phyloP scores from a whole-genome alignment of 2,329 filamentous ascomycete genomes.

The Fusarium lateritium region DNA sequence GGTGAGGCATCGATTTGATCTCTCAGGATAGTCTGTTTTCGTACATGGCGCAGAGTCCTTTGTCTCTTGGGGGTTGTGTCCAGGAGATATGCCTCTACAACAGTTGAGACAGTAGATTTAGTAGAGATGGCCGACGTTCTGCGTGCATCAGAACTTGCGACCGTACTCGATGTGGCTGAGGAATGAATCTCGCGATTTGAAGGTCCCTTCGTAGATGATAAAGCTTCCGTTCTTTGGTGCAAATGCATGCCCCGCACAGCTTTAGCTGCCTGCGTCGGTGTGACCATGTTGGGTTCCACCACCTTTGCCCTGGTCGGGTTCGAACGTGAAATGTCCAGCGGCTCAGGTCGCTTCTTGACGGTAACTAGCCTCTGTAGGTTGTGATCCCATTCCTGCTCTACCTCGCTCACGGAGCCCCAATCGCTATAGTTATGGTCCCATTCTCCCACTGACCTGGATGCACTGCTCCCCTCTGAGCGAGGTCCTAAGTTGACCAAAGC shows the following conservation, averaged over 20 bases:
- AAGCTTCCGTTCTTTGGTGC: constrained; percentile 56
- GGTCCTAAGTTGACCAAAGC: constrained; percentile 61
- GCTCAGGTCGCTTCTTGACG: constrained; percentile 62
- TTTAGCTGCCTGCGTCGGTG: constrained; percentile 67
- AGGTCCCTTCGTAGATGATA: constrained; percentile 39
- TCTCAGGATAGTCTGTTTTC: constrained; percentile 67
- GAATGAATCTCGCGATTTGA: constrained; percentile 45
- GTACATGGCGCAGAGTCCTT: constrained; percentile 73
- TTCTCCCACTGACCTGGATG: constrained; percentile 62
- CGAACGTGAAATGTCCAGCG: constrained; percentile 42
- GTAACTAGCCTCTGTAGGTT: constrained; percentile 68
- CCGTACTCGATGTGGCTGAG: constrained; percentile 55
- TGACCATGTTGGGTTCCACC: constrained; percentile 63
- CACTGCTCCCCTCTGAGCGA: constrained; percentile 57
- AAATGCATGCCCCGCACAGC: constrained; percentile 64
- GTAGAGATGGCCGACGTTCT: constrained; percentile 69
- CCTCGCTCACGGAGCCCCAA: constrained; percentile 66
- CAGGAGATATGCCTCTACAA: constrained; percentile 72
- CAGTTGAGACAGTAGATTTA: constrained; percentile 68
- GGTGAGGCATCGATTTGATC: constrained; percentile 55
- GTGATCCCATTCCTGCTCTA: constrained; percentile 69
- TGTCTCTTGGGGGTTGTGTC: constrained; percentile 62
- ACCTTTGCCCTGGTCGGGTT: constrained; percentile 57
- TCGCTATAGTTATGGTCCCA: constrained; percentile 71
- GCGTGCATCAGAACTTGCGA: constrained; percentile 60